These are phyloP conservation scores for Oryza glumipatula DNA, from an alignment of 176 grass and related monocot genomes.

Conservation along the genomic window DNA sequence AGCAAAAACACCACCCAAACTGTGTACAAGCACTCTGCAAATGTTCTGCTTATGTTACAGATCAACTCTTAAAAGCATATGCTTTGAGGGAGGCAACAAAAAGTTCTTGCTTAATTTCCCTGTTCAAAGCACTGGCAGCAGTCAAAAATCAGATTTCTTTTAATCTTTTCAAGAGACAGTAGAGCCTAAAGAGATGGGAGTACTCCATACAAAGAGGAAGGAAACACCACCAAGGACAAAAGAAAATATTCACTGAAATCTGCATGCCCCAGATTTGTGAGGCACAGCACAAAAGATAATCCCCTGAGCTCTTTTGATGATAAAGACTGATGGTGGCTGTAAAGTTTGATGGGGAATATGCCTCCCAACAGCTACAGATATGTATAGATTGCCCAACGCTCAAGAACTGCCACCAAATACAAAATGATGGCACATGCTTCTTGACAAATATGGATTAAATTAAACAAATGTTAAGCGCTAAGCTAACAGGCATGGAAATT, in stretches of 20 bases:
- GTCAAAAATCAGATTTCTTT: background rate
- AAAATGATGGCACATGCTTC: conserved; percentile 17
- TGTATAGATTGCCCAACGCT: background rate
- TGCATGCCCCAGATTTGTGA: background rate
- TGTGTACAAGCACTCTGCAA: background rate
- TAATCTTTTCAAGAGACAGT: conserved; percentile 15
- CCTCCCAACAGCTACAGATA: background rate
- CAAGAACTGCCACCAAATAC: conserved; percentile 18
- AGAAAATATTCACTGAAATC: conserved; percentile 25
- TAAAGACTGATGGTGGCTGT: background rate
- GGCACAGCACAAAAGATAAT: conserved; percentile 27
- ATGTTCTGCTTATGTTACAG: background rate
- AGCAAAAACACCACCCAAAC: background rate
- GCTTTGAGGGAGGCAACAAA: conserved; percentile 21
- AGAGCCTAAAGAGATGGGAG: background rate
- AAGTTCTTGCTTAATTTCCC: background rate
- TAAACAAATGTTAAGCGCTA: background rate
- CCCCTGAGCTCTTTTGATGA: conserved; percentile 7
- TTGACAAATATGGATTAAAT: background rate
- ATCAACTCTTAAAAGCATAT: background rate
- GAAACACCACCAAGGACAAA: conserved; percentile 8
- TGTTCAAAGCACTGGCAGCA: conserved; percentile 3
- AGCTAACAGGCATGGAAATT: background rate
- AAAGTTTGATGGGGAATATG: conserved; percentile 26
- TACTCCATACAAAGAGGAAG: background rate